phyloP scores from a whole-genome alignment of 192 early-diverging fungal species.

The Radiomyces spectabilis region DNA sequence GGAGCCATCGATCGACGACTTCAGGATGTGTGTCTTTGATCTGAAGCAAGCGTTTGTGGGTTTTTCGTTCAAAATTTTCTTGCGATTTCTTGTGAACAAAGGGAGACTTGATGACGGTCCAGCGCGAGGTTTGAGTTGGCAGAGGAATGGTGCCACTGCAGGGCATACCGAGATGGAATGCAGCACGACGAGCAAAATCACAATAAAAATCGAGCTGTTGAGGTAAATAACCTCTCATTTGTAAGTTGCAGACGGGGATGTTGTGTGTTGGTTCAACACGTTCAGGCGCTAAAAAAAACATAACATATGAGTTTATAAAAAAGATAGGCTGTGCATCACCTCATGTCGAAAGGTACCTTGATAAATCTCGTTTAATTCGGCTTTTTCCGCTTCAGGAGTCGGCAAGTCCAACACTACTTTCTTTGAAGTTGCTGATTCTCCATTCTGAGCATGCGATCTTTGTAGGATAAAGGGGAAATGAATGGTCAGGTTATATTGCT shows the following conservation, averaged over 20 bases:
- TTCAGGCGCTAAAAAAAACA: slow-evolving; percentile 21
- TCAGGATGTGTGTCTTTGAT: slow-evolving; percentile 72
- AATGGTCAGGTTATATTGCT: no score
- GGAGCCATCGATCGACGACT: slow-evolving; percentile 66
- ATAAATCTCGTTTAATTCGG: slow-evolving; percentile 10
- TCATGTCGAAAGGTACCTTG: slow-evolving; percentile 13
- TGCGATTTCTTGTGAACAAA: slow-evolving; percentile 96
- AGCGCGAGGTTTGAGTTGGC: slow-evolving; percentile 65
- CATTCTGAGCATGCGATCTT: no score
- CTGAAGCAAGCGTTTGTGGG: slow-evolving; percentile 73
- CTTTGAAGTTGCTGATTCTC: no score
- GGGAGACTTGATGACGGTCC: slow-evolving; percentile 86
- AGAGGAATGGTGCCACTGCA: slow-evolving; percentile 63
- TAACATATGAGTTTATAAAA: background rate
- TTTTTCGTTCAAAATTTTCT: slow-evolving; percentile 94
- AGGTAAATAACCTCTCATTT: slow-evolving; percentile 72
- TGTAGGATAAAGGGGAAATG: no score
- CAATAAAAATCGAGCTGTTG: slow-evolving; percentile 83
- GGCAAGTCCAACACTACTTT: no score
- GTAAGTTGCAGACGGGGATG: slow-evolving; percentile 66
- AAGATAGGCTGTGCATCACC: background rate
- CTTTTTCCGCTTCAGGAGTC: no score
- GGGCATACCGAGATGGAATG: slow-evolving; percentile 64
- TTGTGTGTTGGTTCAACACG: slow-evolving; percentile 53
- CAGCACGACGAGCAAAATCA: slow-evolving; percentile 79